Conservation (phyloP, 257 asterid genomes). For the Sherardia arvensis region DNA sequence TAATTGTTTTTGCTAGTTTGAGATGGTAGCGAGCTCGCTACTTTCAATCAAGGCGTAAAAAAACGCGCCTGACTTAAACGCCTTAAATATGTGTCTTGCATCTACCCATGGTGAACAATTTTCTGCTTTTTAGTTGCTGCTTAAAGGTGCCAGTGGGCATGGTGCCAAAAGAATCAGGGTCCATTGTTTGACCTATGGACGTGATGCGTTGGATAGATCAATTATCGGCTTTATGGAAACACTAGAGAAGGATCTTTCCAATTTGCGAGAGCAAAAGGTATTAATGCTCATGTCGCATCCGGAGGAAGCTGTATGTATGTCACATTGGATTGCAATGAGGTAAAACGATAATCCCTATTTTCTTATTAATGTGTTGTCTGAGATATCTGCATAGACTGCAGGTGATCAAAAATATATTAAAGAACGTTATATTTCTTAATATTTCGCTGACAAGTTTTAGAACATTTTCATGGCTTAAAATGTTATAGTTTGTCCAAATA, state of each 20-base stretch:
- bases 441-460: no score
- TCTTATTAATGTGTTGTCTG: neutral
- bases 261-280: constrained; percentile 63
- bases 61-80: no score
- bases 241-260: no score
- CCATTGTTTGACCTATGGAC: constrained; percentile 86
- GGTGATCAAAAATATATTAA: neutral
- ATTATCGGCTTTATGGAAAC: constrained; percentile 81
- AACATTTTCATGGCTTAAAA: neutral
- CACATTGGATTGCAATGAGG: constrained; percentile 96
- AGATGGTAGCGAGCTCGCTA: no score
- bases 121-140: constrained; percentile 74
- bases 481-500: neutral
- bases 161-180: no score
- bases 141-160: constrained; percentile 69
- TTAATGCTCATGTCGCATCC: constrained; percentile 85
- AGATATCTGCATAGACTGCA: neutral
- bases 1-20: no score
- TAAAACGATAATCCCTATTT: constrained; percentile 7
- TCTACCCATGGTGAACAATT: no score
- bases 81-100: no score
- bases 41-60: no score
- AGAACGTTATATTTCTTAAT: neutral
- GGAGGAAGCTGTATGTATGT: constrained; percentile 98
- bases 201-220: constrained; percentile 90